Base-by-base conservation (phyloP, 1,139 yeast genomes). In the Petasospora rhodanensis region DNA sequence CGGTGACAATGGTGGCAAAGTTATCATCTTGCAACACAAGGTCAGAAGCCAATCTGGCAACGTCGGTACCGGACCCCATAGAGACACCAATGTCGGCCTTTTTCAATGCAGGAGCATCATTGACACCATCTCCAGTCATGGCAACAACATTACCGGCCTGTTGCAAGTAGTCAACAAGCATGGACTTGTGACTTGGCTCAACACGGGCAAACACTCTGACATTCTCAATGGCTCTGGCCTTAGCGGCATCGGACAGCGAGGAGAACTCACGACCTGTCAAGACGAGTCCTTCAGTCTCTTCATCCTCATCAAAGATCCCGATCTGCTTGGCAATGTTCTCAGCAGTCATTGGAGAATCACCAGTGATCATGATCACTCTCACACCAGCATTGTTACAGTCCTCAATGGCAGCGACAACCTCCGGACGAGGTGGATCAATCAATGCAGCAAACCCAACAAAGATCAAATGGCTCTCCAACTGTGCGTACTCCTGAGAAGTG, bases 1-100 rank as follows among this genome's bases (percentile, higher is more conserved):
- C 91, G 56, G 75, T 75, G 34, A 80, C 69, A 54, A 81, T 80
- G 12, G 87, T 79, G 5, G 89, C 77, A 56, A 81, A 81, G 55
- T 81, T 81, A 52, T 81, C 91, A 55, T 80, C 87, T 16, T 80
- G 73, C 55, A 73, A 58, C 15, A 73, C 76, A 59, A 73, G 68
- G 51, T 73, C 79, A 8, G 76, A 68, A 1, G 79, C 79, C 38
- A 72, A 66, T 42, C 73, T 69, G 12, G 79, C 79, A 28, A 73
- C 79, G 51, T 73, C 79, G 1, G 78, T 71, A 5, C 67, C 67
- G 8, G 63, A 54, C 1, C 67, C 67, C 67, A 62, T 62, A 5
- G 66, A 61, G 32, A 61, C 45, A 31, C 66, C 66, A 35, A 61
- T 59, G 41, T 61, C 65, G 5, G 66, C 65, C 33, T 53, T 56